Percentiles rank a stretch among this genome's conserved stretches.
These are phyloP conservation scores for Eucalyptus pauciflora DNA, from an alignment of 345 rosid species.

Conservation along the genomic window DNA sequence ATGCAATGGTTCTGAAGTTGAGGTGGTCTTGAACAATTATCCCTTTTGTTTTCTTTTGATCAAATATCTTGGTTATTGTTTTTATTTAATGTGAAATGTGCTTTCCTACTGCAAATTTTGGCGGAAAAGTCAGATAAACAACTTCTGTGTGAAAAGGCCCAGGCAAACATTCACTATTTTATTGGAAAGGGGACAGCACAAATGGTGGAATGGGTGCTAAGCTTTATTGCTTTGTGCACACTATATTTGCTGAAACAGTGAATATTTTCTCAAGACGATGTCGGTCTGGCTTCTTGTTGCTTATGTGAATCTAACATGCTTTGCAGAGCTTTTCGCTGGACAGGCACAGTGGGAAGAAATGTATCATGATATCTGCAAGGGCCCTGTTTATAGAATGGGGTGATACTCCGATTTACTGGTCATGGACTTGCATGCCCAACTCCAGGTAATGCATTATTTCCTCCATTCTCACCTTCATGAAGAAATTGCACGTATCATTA, in stretches of 20 bases:
- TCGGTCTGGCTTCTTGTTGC: not conserved
- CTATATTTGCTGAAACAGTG: not conserved
- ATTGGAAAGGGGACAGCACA: not conserved
- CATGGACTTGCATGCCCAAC: not conserved
- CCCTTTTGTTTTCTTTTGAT: not conserved
- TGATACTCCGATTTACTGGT: not conserved
- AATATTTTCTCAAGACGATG: not conserved
- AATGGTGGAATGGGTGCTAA: not conserved
- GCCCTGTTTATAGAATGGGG: conserved; percentile 15
- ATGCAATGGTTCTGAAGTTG: not conserved
- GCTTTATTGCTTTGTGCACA: not conserved
- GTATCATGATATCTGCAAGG: conserved; percentile 16
- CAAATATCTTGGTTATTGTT: not conserved
- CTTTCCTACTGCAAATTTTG: not conserved
- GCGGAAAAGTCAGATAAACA: not conserved
- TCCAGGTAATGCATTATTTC: not conserved
- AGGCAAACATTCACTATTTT: not conserved
- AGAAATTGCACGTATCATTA: not conserved
- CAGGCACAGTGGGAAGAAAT: conserved; percentile 14
- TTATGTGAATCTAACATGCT: not conserved
- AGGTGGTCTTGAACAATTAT: not conserved
- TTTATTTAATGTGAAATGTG: not conserved
- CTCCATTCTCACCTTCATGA: not conserved
- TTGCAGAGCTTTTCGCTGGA: too few relatives aligned
- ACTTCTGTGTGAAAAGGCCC: too few relatives aligned